phyloP scores from a whole-genome alignment of 495 filamentous ascomycete species.

The Choiromyces venosus region DNA sequence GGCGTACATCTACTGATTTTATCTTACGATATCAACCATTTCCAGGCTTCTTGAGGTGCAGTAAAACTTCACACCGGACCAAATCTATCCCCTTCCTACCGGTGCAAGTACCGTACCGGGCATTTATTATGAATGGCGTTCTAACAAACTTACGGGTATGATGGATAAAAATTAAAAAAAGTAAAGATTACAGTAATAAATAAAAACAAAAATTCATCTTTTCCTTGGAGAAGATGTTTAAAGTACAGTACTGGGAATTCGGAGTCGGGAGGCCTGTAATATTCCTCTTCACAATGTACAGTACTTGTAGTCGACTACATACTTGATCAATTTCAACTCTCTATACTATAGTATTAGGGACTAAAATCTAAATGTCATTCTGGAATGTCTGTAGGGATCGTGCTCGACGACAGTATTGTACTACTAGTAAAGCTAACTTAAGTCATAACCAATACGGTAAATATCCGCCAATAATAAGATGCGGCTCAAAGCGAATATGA shows the following conservation, averaged over 20 bases:
- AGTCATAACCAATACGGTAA: not conserved
- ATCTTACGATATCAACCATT: not conserved
- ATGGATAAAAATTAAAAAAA: too few relatives aligned
- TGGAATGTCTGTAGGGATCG: too few relatives aligned
- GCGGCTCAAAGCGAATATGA: not conserved
- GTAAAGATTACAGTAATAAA: not conserved
- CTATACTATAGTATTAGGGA: not conserved
- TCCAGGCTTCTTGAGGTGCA: not conserved
- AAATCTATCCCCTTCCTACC: not conserved
- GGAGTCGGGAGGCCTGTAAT: not conserved
- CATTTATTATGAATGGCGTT: not conserved
- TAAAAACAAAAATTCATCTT: not conserved
- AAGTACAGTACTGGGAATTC: not conserved
- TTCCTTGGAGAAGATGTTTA: not conserved
- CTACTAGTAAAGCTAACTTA: not conserved
- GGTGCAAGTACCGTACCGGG: too few relatives aligned
- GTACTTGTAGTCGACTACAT: too few relatives aligned
- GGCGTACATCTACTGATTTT: not conserved
- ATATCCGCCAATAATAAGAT: not conserved
- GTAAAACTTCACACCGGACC: not conserved
- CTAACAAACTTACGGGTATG: not conserved
- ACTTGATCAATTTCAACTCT: not conserved
- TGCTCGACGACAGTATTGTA: not conserved
- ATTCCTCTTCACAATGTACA: not conserved
- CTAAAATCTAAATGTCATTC: not conserved